Percentiles rank a stretch among this genome's conserved stretches.
phyloP scores from a whole-genome alignment of 2,329 filamentous ascomycete species.

The Penicillium corylophilum region DNA sequence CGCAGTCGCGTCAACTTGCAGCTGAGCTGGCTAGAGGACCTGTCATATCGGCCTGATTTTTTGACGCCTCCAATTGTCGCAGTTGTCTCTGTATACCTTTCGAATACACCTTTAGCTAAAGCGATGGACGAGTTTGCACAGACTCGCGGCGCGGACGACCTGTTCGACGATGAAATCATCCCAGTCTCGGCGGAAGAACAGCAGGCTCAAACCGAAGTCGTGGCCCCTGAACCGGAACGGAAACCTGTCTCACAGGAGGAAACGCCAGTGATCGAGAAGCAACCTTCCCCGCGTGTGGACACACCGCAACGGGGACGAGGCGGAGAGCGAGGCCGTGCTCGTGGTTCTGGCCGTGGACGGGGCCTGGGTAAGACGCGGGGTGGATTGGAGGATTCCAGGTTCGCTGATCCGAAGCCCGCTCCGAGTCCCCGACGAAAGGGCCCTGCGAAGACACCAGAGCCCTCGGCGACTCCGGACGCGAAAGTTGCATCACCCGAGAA shows the following conservation, averaged over 20 bases:
- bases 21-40: not conserved
- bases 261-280: conserved; percentile 14
- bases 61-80: not conserved
- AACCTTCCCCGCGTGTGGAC: conserved; percentile 22
- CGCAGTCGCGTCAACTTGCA: conserved; percentile 10
- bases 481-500: conserved; percentile 10
- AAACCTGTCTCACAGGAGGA: conserved; percentile 14
- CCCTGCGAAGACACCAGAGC: conserved; percentile 17
- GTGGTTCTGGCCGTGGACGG: conserved; percentile 29
- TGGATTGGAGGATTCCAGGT: conserved; percentile 11
- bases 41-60: not conserved
- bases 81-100: not conserved
- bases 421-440: conserved; percentile 11
- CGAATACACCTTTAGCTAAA: not conserved
- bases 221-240: conserved; percentile 12
- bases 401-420: conserved; percentile 17
- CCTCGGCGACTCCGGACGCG: conserved; percentile 12
- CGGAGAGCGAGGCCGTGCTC: conserved; percentile 31
- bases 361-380: conserved; percentile 17
- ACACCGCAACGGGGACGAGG: conserved; percentile 30
- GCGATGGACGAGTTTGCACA: conserved; percentile 51
- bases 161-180: conserved; percentile 53
- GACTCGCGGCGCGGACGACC: conserved; percentile 50
- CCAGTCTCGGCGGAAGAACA: conserved; percentile 41
- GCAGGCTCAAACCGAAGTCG: conserved; percentile 23